These are phyloP conservation scores for Trichoderma citrinoviride DNA, from an alignment of 2,329 filamentous ascomycete genomes.

Conservation along the genomic window DNA sequence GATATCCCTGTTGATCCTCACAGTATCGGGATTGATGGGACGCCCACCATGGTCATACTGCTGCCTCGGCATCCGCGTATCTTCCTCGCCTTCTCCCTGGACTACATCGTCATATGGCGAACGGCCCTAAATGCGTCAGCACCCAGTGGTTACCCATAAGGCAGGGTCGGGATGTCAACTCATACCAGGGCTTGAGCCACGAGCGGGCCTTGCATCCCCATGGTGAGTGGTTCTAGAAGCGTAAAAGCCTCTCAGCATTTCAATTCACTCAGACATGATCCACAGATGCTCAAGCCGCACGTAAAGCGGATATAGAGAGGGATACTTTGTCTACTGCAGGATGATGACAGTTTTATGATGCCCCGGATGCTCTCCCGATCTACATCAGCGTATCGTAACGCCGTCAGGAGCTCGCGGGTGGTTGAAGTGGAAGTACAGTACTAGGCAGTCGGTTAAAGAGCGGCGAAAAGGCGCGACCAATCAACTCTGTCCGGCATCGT, in stretches of 20 bases:
- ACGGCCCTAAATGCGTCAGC: slow-evolving; percentile 45
- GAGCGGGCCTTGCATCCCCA: slow-evolving; percentile 56
- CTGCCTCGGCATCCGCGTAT: slow-evolving; percentile 44
- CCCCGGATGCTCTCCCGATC: background rate
- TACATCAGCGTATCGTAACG: background rate
- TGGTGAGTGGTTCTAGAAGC: slow-evolving; percentile 31
- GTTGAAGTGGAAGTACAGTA: background rate
- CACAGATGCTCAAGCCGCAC: background rate
- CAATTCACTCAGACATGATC: slow-evolving; percentile 8
- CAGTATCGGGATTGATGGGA: slow-evolving; percentile 54
- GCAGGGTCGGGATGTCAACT: background rate
- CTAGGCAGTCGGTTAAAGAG: background rate
- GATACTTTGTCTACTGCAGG: background rate
- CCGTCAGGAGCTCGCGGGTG: background rate
- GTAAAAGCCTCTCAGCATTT: background rate
- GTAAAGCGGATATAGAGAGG: background rate
- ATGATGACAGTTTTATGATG: background rate
- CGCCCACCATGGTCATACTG: slow-evolving; percentile 56
- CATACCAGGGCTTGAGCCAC: slow-evolving; percentile 57
- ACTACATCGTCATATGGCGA: slow-evolving; percentile 60
- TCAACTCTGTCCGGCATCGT: background rate
- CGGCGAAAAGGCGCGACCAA: background rate
- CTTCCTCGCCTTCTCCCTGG: slow-evolving; percentile 46
- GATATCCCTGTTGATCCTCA: slow-evolving; percentile 54
- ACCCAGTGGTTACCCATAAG: background rate